These are phyloP conservation scores for Akanthomyces dipterigenus DNA, from an alignment of 2,329 filamentous ascomycete genomes.

Conservation along the genomic window DNA sequence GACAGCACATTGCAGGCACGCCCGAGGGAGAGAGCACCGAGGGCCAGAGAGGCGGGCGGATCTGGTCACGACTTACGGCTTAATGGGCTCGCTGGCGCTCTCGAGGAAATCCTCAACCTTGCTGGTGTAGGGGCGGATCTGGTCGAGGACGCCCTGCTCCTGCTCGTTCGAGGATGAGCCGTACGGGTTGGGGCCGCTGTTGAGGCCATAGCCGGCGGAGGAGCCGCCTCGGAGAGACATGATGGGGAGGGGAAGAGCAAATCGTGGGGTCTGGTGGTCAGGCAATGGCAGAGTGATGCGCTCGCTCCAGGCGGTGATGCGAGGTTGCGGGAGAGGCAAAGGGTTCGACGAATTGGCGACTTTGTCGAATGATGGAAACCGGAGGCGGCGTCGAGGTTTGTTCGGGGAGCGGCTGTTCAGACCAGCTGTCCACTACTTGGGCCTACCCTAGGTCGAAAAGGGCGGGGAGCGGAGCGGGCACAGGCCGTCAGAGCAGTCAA, in stretches of 20 bases:
- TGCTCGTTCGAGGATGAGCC: constrained; percentile 52
- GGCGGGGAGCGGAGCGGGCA: not conserved
- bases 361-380: not conserved
- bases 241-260: not conserved
- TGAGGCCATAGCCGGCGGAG: constrained; percentile 72
- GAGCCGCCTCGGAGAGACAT: constrained; percentile 56
- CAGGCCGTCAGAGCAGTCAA: not conserved
- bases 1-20: too few species aligned
- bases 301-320: not conserved
- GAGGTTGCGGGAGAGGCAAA: not conserved
- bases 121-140: constrained; percentile 90
- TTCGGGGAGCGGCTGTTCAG: constrained; percentile 1
- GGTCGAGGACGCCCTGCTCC: constrained; percentile 61
- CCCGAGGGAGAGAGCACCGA: not conserved
- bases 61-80: constrained; percentile 57
- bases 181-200: constrained; percentile 62
- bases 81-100: constrained; percentile 79
- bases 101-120: constrained; percentile 96
- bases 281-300: not conserved
- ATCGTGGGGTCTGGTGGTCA: too few species aligned
- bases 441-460: not conserved
- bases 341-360: not conserved
- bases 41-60: not conserved
- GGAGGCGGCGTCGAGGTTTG: not conserved
- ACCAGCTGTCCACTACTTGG: constrained; percentile 13